Percentiles rank a stretch among this genome's conserved stretches.
Evolutionary conservation across 2,329 filamentous ascomycete genomes (phyloP).

Genomic region (Catunica adiposa): DNA sequence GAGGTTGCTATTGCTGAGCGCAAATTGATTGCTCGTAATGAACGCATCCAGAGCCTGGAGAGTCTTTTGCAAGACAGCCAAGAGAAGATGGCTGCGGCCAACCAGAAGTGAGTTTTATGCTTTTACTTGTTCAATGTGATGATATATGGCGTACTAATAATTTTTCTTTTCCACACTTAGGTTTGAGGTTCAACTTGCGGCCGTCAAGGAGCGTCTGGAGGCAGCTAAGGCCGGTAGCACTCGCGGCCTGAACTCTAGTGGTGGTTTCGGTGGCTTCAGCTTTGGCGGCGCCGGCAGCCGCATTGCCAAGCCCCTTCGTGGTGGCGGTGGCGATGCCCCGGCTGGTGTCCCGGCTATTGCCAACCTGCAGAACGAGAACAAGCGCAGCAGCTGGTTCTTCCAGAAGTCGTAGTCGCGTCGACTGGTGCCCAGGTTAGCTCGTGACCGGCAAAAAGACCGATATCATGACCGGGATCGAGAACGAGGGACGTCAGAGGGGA

Average conservation of each 20-base stretch:
- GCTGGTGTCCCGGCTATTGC: conserved; percentile 39
- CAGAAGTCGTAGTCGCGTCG: conserved; percentile 34
- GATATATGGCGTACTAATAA: conserved; percentile 17
- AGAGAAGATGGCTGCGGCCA: conserved; percentile 93
- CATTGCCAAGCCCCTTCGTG: conserved; percentile 53
- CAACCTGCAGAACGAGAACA: conserved; percentile 46
- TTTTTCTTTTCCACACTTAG: conserved; percentile 31
- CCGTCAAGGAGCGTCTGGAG: conserved; percentile 94
- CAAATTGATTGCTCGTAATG: conserved; percentile 89
- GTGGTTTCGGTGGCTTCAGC: conserved; percentile 49
- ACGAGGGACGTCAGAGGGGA: too few species aligned
- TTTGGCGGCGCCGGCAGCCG: conserved; percentile 48
- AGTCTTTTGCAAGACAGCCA: conserved; percentile 87
- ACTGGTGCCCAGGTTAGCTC: conserved; percentile 9
- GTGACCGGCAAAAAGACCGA: not conserved
- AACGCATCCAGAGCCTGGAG: conserved; percentile 90
- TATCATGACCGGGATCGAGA: too few species aligned
- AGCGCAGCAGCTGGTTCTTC: conserved; percentile 62
- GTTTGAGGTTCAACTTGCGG: conserved; percentile 91
- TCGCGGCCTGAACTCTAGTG: conserved; percentile 55
- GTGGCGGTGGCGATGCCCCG: conserved; percentile 35
- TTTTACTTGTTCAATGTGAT: conserved; percentile 6
- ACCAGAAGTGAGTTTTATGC: conserved; percentile 68
- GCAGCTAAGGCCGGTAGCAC: conserved; percentile 85
- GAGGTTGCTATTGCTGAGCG: conserved; percentile 97